Evolutionary conservation across 805 yeast genomes (phyloP).

Genomic region (Starmerella gropengiesseri): DNA sequence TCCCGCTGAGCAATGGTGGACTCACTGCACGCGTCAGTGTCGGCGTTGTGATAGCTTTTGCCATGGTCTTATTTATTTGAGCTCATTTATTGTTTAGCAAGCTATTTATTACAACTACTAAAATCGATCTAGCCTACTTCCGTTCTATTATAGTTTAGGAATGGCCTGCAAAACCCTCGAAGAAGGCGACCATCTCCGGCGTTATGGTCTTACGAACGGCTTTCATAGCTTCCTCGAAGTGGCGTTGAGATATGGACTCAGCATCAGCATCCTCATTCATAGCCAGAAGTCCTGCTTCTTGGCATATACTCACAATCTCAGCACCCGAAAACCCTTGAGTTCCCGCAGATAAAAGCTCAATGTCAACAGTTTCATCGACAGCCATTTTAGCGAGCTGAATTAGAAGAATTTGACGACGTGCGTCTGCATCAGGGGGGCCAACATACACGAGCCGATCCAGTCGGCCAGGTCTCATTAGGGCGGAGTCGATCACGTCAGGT

Average conservation of each 20-base stretch:
- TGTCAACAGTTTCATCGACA: constrained; percentile 38
- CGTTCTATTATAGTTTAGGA: too few relatives aligned
- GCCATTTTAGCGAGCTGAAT: constrained; percentile 62
- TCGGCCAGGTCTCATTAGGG: constrained; percentile 89
- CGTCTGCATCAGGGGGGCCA: constrained; percentile 76
- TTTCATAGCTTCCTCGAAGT: constrained; percentile 59
- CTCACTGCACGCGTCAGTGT: too few relatives aligned
- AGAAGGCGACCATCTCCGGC: constrained; percentile 70
- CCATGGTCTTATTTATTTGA: too few relatives aligned
- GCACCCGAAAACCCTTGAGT: constrained; percentile 97
- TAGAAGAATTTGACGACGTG: constrained; percentile 64
- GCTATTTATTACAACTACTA: too few relatives aligned
- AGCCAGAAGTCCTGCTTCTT: constrained; percentile 92
- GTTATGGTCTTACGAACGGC: constrained; percentile 74
- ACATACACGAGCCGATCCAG: constrained; percentile 88
- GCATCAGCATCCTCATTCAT: constrained; percentile 60
- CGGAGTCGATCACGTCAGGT: constrained; percentile 88
- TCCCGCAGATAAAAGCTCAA: constrained; percentile 43
- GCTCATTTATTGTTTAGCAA: too few relatives aligned
- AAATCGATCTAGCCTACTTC: too few relatives aligned
- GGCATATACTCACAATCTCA: constrained; percentile 81
- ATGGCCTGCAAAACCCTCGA: constrained; percentile 40
- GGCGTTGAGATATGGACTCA: constrained; percentile 43
- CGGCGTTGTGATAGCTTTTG: too few relatives aligned
- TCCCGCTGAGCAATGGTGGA: too few relatives aligned